Conservation (phyloP, 164 flowering plant genomes). For the Paratinospora sagittata region DNA sequence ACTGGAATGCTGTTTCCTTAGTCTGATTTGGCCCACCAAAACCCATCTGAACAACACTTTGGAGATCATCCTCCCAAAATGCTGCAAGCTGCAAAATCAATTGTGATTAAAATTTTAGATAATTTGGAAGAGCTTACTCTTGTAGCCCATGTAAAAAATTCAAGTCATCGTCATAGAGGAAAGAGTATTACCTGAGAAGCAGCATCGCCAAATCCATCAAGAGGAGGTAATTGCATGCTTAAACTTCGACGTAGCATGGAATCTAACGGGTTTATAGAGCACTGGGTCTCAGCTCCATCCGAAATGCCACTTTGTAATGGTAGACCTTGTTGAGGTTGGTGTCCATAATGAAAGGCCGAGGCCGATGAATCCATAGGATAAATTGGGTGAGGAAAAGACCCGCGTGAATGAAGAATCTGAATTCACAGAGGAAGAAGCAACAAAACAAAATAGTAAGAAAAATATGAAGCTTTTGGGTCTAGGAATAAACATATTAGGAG, state of each 20-base stretch:
- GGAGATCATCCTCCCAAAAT: slow-evolving; percentile 81
- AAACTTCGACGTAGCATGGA: slow-evolving; percentile 28
- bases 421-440: background rate
- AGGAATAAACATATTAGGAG: background rate
- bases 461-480: background rate
- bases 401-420: slow-evolving; percentile 56
- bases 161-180: background rate
- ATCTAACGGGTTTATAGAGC: slow-evolving; percentile 32
- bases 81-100: slow-evolving; percentile 41
- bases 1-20: too few relatives aligned
- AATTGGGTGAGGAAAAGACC: slow-evolving; percentile 31
- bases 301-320: slow-evolving; percentile 25
- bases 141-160: background rate
- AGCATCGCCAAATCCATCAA: slow-evolving; percentile 40
- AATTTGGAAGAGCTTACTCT: background rate
- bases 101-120: background rate
- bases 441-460: background rate
- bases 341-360: slow-evolving; percentile 38
- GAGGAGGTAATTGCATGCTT: slow-evolving; percentile 38
- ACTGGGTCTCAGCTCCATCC: slow-evolving; percentile 33
- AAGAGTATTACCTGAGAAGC: slow-evolving; percentile 45
- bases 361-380: slow-evolving; percentile 42
- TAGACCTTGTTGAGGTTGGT: slow-evolving; percentile 35
- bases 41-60: slow-evolving; percentile 85
- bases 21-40: slow-evolving; percentile 57